A percentile compares a stretch with the other conserved stretches of the same genome.
These are phyloP conservation scores for Verticillium dahliae DNA, from an alignment of 2,329 filamentous ascomycete genomes.

Conservation along the genomic window DNA sequence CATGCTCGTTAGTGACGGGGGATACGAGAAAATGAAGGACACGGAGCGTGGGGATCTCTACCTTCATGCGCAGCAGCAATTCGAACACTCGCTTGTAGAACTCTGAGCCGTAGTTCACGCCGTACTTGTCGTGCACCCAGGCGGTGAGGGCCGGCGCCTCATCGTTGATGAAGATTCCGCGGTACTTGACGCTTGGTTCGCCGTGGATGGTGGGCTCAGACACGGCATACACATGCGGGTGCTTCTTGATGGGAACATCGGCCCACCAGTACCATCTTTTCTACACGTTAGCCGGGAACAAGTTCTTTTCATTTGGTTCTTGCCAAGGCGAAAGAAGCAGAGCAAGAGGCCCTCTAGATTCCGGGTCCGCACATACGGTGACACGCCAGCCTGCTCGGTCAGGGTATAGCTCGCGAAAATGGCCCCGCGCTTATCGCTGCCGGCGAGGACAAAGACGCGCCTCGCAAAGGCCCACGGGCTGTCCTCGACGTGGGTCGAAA, in stretches of 20 bases:
- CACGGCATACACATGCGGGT: conserved; percentile 42
- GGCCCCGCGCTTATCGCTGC: conserved; percentile 50
- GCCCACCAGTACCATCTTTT: conserved; percentile 51
- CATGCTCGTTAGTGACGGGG: not conserved
- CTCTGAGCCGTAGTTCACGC: conserved; percentile 42
- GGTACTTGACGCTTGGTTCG: conserved; percentile 51
- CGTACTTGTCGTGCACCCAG: conserved; percentile 46
- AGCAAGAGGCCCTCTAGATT: not conserved
- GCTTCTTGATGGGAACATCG: conserved; percentile 44
- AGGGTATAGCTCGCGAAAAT: conserved; percentile 55
- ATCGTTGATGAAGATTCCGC: conserved; percentile 58
- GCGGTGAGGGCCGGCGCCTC: conserved; percentile 52
- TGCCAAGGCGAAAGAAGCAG: not conserved
- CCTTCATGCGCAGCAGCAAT: conserved; percentile 48
- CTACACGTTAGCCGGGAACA: not conserved
- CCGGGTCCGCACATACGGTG: conserved; percentile 29
- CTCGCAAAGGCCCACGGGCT: conserved; percentile 37
- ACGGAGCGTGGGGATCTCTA: not conserved
- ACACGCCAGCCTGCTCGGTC: conserved; percentile 56
- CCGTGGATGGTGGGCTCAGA: conserved; percentile 38
- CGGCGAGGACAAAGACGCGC: conserved; percentile 47
- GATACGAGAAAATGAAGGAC: not conserved
- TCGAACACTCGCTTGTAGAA: conserved; percentile 61
- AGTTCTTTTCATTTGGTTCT: not conserved
- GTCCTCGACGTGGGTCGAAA: conserved; percentile 39